Conservation (phyloP, 345 rosid genomes). For the Pistacia atlantica region DNA sequence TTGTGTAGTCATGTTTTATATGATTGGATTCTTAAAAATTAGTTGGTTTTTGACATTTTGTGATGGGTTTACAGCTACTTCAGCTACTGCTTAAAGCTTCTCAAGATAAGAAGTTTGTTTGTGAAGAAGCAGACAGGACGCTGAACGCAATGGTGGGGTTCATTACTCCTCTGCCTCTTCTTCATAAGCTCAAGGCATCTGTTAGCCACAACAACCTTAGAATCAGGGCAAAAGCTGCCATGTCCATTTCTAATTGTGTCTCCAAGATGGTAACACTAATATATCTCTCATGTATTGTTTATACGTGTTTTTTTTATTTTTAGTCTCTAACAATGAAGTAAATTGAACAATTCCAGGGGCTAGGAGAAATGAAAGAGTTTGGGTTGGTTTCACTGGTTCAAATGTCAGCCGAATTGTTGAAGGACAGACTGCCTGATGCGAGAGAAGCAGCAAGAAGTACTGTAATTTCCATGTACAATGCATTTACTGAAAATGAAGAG, state of each 20-base stretch:
- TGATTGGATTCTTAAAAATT: slow-evolving; percentile 2
- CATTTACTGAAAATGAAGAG: slow-evolving; percentile 48
- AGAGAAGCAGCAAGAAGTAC: slow-evolving; percentile 82
- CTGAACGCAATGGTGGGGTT: slow-evolving; percentile 57
- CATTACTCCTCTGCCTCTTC: slow-evolving; percentile 57
- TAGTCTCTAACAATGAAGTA: not conserved
- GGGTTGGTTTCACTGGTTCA: slow-evolving; percentile 56
- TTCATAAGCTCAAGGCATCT: slow-evolving; percentile 52
- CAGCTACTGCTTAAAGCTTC: slow-evolving; percentile 88
- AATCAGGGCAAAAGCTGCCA: slow-evolving; percentile 80
- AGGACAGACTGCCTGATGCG: slow-evolving; percentile 84
- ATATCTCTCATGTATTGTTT: not conserved
- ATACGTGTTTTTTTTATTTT: not conserved
- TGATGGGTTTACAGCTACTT: slow-evolving; percentile 41
- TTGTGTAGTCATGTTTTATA: not conserved
- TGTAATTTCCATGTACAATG: slow-evolving; percentile 42
- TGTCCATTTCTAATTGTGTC: slow-evolving; percentile 59
- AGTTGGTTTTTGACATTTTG: not conserved
- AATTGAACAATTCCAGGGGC: slow-evolving; percentile 39
- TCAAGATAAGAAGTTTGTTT: slow-evolving; percentile 87
- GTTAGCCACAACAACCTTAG: slow-evolving; percentile 66
- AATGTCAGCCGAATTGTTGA: slow-evolving; percentile 66
- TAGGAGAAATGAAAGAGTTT: slow-evolving; percentile 58
- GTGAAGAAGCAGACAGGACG: slow-evolving; percentile 86
- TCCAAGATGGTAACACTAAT: slow-evolving; percentile 54